Evolutionary conservation across 179 eudicot genomes (phyloP), one percentile per base, ranked within the genome.

Genomic region (Patellifolia procumbens): DNA sequence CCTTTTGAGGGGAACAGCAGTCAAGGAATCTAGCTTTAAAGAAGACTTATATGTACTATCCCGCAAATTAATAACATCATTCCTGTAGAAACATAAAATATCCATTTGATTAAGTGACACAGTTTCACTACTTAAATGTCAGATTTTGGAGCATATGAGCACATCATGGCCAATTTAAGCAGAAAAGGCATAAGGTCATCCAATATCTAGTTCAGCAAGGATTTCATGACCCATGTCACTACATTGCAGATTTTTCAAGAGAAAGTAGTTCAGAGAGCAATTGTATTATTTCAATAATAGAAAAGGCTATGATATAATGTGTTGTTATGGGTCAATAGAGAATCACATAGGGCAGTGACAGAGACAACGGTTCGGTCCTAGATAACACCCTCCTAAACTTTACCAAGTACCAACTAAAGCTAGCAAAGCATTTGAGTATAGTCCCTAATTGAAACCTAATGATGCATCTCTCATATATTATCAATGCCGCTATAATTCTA

Each of bases 1-100:
- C 93, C 93, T 85, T 72, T 85, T 86, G 7, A 85, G 68, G 51
- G 93, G 93, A 85, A 84, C 85, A 79, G 66, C 68, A 59, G 68
- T 79, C 61, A 68, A 72, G 49, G 84, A 74, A 39, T 88, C 86
- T 78, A 86, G 78, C 59, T 73, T 60, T 81, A 75, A 62, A 69
- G 72, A 61, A 72, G 87, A 79, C 37, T 73, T 62, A 39, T 75
- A 71, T 58, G 83, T 37, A 72, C 32, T 75, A 74, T 81, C 78
- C 24, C 59, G 81, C 72, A 78, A 49, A 67, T 81, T 79, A 68
- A 73, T 66, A 73, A 75, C 74, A 75, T 78, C 81, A 56, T 68
- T 56, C 88, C 88, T 86, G 83, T 69, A 69, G 73, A 58, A 74
- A 77, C 70, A 81, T 16, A 55, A 43, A 67, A 35, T 22, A 65